Evolutionary conservation across 768 basidiomycete genomes (phyloP).

Genomic region (Tricholoma saponaceum): DNA sequence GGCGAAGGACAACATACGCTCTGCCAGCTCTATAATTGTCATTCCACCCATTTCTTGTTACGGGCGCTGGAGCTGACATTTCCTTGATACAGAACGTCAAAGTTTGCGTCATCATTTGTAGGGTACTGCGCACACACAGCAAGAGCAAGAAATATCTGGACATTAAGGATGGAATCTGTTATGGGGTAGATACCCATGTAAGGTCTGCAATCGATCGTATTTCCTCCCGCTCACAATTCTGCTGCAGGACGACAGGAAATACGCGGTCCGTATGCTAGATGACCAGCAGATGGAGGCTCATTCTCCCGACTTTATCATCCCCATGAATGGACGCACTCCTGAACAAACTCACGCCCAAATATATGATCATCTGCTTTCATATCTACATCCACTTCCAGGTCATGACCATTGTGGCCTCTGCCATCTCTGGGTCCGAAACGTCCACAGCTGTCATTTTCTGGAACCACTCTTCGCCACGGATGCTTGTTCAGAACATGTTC

Average conservation of each 20-base stretch:
- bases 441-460: neutral
- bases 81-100: neutral
- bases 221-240: neutral
- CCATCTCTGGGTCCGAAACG: neutral
- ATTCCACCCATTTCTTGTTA: neutral
- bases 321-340: neutral
- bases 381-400: neutral
- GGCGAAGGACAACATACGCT: neutral
- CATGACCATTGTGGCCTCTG: neutral
- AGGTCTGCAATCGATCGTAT: neutral
- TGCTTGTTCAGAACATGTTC: neutral
- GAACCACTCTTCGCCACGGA: neutral
- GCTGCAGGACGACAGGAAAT: neutral
- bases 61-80: neutral
- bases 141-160: neutral
- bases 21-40: neutral
- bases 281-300: neutral
- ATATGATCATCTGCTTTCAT: neutral
- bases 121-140: neutral
- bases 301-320: neutral
- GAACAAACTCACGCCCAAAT: neutral
- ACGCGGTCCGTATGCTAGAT: neutral
- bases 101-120: neutral
- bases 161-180: neutral
- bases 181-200: neutral